Base-by-base conservation (phyloP, 1,284 basidiomycete species). In the Cutaneotrichosporon sp. region DNA sequence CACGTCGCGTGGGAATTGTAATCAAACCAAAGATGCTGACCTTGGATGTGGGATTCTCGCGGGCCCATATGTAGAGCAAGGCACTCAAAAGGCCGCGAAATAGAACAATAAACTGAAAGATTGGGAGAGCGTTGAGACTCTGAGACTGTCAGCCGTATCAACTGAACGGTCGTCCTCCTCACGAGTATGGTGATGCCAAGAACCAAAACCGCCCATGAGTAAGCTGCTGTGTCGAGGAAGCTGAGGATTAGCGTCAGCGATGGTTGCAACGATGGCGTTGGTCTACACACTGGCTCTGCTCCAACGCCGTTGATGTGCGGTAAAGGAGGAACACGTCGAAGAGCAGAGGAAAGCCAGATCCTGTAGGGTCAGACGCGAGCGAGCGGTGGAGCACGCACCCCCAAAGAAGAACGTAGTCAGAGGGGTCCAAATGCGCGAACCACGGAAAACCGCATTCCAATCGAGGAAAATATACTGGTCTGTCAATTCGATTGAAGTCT, bases 281-380 rank as follows among this genome's bases (percentile, higher is more conserved):
- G n/a, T n/a, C n/a, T 6, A 59, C 70, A 58, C 37, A 72, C 72
- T 59, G 67, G 17, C 65, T 62, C 27, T 47, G 55, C 48, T 75
- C 74, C 39, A 75, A 58, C 3, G 65, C 49, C 3, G 65, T 65
- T 2, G 70, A 72, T 29, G 73, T 75, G 11, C 68, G 68, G 46
- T 70, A 74, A 20, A 72, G 70, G 34, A 68, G 50, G 62, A 75
- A 71, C 19, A 70, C 57, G 51, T 75, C 70, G 43, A 67, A 70
- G 2, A 74, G 24, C 11, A 73, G 49, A 3, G 67, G 65, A 49
- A 73, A 68, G 17, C 68, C 70, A 0, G 54, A 43, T 0, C 68
- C 64, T 66, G 51, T n/a, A n/a, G 17, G n/a, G 22, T 29, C 10
- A 19, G 12, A 17, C 11, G 8, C 6, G 3, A 12, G 14, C 20